Percentiles rank a stretch among this genome's conserved stretches.
Evolutionary conservation across 2,329 filamentous ascomycete species (phyloP).

Genomic region (Cladophialophora carrionii): DNA sequence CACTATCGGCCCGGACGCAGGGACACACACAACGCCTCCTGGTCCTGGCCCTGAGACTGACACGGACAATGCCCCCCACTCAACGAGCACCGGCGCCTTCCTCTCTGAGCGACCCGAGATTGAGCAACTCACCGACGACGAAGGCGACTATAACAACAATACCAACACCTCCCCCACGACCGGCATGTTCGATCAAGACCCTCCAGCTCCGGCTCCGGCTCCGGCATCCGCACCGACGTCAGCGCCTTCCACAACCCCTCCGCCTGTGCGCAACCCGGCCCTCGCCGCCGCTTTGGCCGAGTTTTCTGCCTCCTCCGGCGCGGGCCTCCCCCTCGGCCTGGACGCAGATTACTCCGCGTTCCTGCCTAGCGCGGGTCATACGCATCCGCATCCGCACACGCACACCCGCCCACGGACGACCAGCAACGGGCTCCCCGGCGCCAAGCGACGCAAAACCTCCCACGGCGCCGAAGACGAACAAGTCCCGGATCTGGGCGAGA

Average conservation of each 20-base stretch:
- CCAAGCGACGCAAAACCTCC: slow-evolving; percentile 56
- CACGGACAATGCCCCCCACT: slow-evolving; percentile 7
- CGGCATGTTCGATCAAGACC: slow-evolving; percentile 17
- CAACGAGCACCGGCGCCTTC: slow-evolving; percentile 14
- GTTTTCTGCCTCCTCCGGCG: slow-evolving; percentile 21
- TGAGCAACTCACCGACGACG: slow-evolving; percentile 37
- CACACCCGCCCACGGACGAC: slow-evolving; percentile 8
- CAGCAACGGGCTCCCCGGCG: slow-evolving; percentile 39
- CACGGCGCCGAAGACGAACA: slow-evolving; percentile 49
- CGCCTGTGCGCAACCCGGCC: slow-evolving; percentile 31
- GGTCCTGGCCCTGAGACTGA: slow-evolving; percentile 42
- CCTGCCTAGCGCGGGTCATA: slow-evolving; percentile 3
- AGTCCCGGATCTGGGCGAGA: slow-evolving; percentile 42
- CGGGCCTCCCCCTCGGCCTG: not conserved
- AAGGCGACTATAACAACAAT: slow-evolving; percentile 7
- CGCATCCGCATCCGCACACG: not conserved
- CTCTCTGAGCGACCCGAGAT: slow-evolving; percentile 34
- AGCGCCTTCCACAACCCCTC: not conserved
- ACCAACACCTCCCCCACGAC: not conserved
- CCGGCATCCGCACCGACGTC: slow-evolving; percentile 2
- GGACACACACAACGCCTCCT: not conserved
- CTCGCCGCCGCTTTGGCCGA: slow-evolving; percentile 34
- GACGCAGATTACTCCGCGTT: slow-evolving; percentile 22
- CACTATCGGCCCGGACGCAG: slow-evolving; percentile 34
- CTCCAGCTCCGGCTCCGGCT: not conserved